A percentile compares a stretch with the other conserved stretches of the same genome.
phyloP scores from a whole-genome alignment of 768 basidiomycete species.

The Nevesoporus exiguus region DNA sequence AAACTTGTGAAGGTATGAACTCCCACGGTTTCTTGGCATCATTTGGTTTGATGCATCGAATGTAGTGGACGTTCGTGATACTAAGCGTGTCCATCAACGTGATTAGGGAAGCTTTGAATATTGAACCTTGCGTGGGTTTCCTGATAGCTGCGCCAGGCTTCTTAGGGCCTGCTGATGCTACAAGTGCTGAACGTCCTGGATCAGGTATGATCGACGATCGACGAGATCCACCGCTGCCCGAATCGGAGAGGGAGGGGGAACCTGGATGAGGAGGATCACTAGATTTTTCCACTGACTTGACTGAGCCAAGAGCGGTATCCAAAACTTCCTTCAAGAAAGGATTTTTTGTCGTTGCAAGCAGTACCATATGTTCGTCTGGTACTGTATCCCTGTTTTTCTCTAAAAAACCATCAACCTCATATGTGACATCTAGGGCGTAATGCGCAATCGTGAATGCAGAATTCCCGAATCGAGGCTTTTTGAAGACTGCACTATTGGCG shows the following conservation, averaged over 20 bases:
- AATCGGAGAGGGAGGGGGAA: conserved; percentile 76
- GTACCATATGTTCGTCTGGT: conserved; percentile 93
- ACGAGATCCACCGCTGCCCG: conserved; percentile 71
- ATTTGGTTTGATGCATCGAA: conserved; percentile 99
- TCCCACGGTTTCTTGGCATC: conserved; percentile 97
- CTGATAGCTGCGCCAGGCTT: conserved; percentile 66
- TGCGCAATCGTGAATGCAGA: conserved; percentile 97
- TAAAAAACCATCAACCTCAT: conserved; percentile 96
- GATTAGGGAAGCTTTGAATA: conserved; percentile 94
- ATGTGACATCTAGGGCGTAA: conserved; percentile 97
- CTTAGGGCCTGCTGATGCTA: conserved; percentile 51
- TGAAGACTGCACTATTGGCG: conserved; percentile 85
- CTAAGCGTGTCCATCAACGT: conserved; percentile 96
- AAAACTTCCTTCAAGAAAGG: conserved; percentile 92
- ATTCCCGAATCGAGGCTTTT: conserved; percentile 98
- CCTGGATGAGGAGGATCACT: conserved; percentile 56
- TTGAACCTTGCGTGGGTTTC: conserved; percentile 97
- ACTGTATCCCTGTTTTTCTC: conserved; percentile 99
- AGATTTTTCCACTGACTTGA: conserved; percentile 52
- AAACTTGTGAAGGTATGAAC: conserved; percentile 91
- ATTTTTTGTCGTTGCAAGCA: conserved; percentile 85
- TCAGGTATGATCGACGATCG: conserved; percentile 86
- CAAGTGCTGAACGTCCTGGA: conserved; percentile 73
- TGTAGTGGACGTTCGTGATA: conserved; percentile 98
- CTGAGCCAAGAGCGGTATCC: conserved; percentile 80